Conservation (phyloP, 2,329 filamentous ascomycete genomes). For the Polychaeton citri region DNA sequence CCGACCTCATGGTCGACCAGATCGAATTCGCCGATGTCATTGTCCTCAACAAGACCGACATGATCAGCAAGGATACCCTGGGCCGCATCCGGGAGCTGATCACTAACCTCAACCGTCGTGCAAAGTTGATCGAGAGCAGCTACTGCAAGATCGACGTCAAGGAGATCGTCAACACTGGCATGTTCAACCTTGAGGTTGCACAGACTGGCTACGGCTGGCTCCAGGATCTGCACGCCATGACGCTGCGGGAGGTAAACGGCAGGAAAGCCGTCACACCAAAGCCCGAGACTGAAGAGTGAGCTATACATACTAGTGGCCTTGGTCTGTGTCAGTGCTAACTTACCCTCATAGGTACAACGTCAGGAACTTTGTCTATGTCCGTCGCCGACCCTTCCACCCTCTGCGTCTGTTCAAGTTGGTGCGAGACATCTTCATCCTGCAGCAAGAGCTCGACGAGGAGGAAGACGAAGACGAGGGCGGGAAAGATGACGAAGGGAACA, state of each 20-base stretch:
- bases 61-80: slow-evolving; percentile 35
- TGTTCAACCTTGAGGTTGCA: slow-evolving; percentile 52
- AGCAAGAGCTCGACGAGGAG: slow-evolving; percentile 22
- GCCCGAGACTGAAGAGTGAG: slow-evolving; percentile 55
- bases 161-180: slow-evolving; percentile 51
- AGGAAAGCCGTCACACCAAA: slow-evolving; percentile 47
- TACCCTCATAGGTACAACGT: slow-evolving; percentile 46
- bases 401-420: slow-evolving; percentile 27
- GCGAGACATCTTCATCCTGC: slow-evolving; percentile 30
- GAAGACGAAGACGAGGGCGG: slow-evolving; percentile 18
- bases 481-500: slow-evolving; percentile 10
- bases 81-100: slow-evolving; percentile 11
- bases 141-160: slow-evolving; percentile 48
- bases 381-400: slow-evolving; percentile 33
- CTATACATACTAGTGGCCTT: slow-evolving; percentile 3
- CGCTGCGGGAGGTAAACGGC: slow-evolving; percentile 42
- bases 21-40: slow-evolving; percentile 67
- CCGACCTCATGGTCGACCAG: slow-evolving; percentile 63
- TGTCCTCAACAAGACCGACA: slow-evolving; percentile 56
- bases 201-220: slow-evolving; percentile 57
- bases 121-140: slow-evolving; percentile 48
- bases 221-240: slow-evolving; percentile 56
- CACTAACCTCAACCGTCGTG: slow-evolving; percentile 50
- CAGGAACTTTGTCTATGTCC: slow-evolving; percentile 55
- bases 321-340: background rate